Base-by-base conservation (phyloP, 2,329 filamentous ascomycete species). In the Colletotrichum plurivorum region DNA sequence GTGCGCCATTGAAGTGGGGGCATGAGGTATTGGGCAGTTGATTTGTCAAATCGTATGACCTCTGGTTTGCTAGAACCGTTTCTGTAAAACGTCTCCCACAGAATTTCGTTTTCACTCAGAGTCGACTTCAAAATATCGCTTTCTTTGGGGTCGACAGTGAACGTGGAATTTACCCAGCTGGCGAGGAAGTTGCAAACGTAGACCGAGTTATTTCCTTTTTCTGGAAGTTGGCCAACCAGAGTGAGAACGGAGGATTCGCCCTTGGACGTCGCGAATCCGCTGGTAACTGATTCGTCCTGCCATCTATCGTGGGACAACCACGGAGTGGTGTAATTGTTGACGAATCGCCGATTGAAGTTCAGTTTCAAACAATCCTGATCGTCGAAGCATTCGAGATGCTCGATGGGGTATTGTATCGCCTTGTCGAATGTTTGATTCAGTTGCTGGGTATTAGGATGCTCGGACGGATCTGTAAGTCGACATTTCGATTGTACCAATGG, bases 401-500 rank as follows among this genome's bases (percentile, higher is more conserved):
- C n/a, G 1, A 51, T 6, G 2, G 55, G 63, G 9, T 45, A 61
- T 5, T 8, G 9, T 20, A 18, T 39, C 46, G 15, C n/a, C 15
- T 46, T n/a, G 3, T 63, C 3, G 16, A 46, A 9, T 3, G 16
- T 7, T 1, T 18, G 2, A 9, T 18, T 1, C 4, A 46, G 15
- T 12, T 1, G 13, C 45, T 46, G 13, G 2, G 31, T 36, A 36
- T 7, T 46, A 10, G 45, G 16, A 46, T 46, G 45, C 16, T 46
- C 16, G 6, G 45, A 46, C 2, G 13, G 16, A 4, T 16, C n/a
- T 4, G 15, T 18, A 18, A 46, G 5, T n/a, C 45, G 45, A 12
- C 63, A 70, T 39, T 52, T 70, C 1, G 41, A 56, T 13, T 70
- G 63, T 2, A 67, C 48, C 18, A 67, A 54, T 4, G 63, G 67